Evolutionary conservation across 2,329 filamentous ascomycete genomes (phyloP), one percentile per base, ranked within the genome.

Genomic region (Xylaria sp.): DNA sequence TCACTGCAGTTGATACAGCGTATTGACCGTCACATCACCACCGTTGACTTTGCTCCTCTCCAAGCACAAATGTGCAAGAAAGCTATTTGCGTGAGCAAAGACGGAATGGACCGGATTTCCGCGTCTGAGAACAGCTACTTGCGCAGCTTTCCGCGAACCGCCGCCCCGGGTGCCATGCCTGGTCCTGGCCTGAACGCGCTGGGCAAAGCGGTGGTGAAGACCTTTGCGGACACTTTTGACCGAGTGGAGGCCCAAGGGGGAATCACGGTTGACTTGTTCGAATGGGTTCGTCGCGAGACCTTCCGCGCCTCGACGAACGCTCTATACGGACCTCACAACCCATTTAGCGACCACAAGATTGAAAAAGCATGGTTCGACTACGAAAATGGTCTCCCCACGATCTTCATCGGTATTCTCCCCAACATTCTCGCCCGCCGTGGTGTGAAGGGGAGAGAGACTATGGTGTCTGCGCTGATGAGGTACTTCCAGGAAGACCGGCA

Each of bases 1-100:
- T 69, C 67, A n/a, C 67, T 69, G 36, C 30, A 61, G 24, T 17
- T 69, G 55, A 36, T 69, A 12, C 67, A 69, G 60, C 67, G 67
- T 32, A 34, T 69, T n/a, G 64, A 67, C 67, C 67, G 67, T 32
- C 67, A 69, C 56, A 69, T 69, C 55, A 50, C 42, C 30, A 69
- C 67, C 55, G 45, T 69, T 42, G 34, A 48, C 51, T 69, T 69
- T 51, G 60, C 67, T 17, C 67, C 67, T 30, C 39, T 62, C 27
- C 53, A 62, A 30, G 48, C 34, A n/a, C 48, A 62, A 48, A 62
- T 51, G 32, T 67, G 68, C 51, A 59, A 65, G 39, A 70, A 70
- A 21, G 68, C 56, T 21, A 58, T 42, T n/a, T 24, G 56, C 61
- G 68, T 70, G 27, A 67, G 67, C 54, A 27, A 67, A 54, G 56